Evolutionary conservation across 352 stramenopile genomes (phyloP).

Genomic region (Phytophthora citricola): DNA sequence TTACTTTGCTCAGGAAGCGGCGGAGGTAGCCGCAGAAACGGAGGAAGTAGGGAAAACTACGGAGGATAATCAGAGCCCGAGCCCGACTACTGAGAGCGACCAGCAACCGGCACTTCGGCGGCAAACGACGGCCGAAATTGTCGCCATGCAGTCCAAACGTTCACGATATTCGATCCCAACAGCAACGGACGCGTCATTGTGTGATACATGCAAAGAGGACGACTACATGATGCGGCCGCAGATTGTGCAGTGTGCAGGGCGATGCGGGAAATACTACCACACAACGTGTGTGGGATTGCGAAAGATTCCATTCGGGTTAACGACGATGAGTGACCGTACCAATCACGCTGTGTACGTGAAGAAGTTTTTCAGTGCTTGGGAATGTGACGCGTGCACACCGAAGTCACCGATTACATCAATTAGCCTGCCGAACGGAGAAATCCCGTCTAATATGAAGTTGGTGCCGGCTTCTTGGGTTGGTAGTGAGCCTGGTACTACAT

Average conservation of each 20-base stretch:
- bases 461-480: slow-evolving; percentile 52
- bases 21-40: slow-evolving; percentile 25
- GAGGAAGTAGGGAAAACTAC: slow-evolving; percentile 14
- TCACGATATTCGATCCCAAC: slow-evolving; percentile 56
- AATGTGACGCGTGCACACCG: slow-evolving; percentile 64
- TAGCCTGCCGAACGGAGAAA: slow-evolving; percentile 18
- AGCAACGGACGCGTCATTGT: slow-evolving; percentile 41
- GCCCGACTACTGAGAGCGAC: slow-evolving; percentile 17
- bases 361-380: slow-evolving; percentile 85
- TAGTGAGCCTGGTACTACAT: slow-evolving; percentile 13
- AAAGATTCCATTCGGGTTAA: slow-evolving; percentile 85
- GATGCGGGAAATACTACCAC: slow-evolving; percentile 68
- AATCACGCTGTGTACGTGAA: slow-evolving; percentile 84
- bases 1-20: slow-evolving; percentile 53
- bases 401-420: slow-evolving; percentile 9
- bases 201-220: slow-evolving; percentile 72
- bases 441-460: slow-evolving; percentile 55
- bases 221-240: slow-evolving; percentile 87
- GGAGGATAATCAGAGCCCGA: slow-evolving; percentile 24
- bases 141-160: slow-evolving; percentile 72
- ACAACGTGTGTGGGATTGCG: slow-evolving; percentile 78
- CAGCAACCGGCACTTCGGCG: slow-evolving; percentile 35
- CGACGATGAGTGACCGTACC: slow-evolving; percentile 82
- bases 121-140: slow-evolving; percentile 77
- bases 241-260: slow-evolving; percentile 61